A percentile compares a stretch with the other conserved stretches of the same genome.
These are phyloP conservation scores for Wallacemonas sp. DNA, from an alignment of 208 protist species.

Conservation along the genomic window DNA sequence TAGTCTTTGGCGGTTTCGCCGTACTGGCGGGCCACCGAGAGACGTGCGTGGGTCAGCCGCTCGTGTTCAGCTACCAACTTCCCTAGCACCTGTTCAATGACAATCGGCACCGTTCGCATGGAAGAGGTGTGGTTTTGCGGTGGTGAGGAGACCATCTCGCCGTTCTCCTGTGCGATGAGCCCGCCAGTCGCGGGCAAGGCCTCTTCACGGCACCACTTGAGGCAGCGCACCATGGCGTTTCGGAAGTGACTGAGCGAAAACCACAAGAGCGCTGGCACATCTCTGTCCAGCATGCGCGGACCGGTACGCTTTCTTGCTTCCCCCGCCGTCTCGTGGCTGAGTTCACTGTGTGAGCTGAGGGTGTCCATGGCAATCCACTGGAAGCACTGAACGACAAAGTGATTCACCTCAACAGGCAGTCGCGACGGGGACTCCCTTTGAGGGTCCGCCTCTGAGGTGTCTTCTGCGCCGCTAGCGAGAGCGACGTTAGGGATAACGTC, in stretches of 20 bases:
- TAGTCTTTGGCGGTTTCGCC: constrained; percentile 49
- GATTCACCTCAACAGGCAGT: constrained; percentile 58
- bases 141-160: too few relatives aligned
- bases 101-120: constrained; percentile 20
- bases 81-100: constrained; percentile 31
- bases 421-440: constrained; percentile 32
- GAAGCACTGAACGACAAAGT: constrained; percentile 57
- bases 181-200: not conserved
- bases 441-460: too few relatives aligned
- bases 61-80: constrained; percentile 49
- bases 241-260: constrained; percentile 31
- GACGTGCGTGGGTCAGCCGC: constrained; percentile 31
- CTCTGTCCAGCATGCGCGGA: constrained; percentile 50
- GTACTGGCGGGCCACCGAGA: constrained; percentile 32
- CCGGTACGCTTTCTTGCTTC: not conserved
- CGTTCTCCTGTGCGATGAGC: not conserved
- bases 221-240: constrained; percentile 50
- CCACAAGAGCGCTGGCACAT: constrained; percentile 56
- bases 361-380: constrained; percentile 54
- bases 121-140: too few relatives aligned
- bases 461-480: constrained; percentile 37
- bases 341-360: constrained; percentile 31
- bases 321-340: constrained; percentile 6
- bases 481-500: constrained; percentile 42
- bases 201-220: constrained; percentile 39